Evolutionary conservation across 805 yeast genomes (phyloP).

Genomic region (Pichia gijzeniarum): DNA sequence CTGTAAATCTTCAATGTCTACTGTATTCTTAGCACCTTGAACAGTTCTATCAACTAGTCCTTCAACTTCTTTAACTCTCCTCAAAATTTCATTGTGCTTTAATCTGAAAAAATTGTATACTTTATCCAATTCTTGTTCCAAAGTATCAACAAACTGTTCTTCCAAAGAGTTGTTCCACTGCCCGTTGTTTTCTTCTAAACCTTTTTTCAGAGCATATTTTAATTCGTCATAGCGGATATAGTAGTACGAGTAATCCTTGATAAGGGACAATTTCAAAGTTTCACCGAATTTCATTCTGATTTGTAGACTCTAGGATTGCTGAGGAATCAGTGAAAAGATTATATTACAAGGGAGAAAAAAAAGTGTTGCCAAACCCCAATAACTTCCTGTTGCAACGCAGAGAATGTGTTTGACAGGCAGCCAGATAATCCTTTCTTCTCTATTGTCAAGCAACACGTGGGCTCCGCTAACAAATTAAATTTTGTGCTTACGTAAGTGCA

Average conservation of each 20-base stretch:
- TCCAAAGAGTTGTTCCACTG: conserved; percentile 76
- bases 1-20: conserved; percentile 27
- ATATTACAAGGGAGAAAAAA: no score
- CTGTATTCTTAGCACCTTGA: conserved; percentile 37
- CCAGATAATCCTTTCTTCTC: neutral
- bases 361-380: no score
- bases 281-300: conserved; percentile 87
- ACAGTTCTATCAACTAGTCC: conserved; percentile 56
- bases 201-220: conserved; percentile 71
- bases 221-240: conserved; percentile 89
- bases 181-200: conserved; percentile 47
- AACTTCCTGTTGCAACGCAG: no score
- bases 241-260: conserved; percentile 85
- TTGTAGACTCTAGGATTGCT: neutral
- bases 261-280: conserved; percentile 80
- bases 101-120: conserved; percentile 87
- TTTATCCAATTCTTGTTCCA: conserved; percentile 86
- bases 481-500: no score
- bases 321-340: no score
- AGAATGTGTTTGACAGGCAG: neutral
- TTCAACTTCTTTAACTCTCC: conserved; percentile 81
- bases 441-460: neutral
- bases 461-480: neutral
- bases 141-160: conserved; percentile 65
- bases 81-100: conserved; percentile 75